phyloP scores from a whole-genome alignment of 2,329 filamentous ascomycete genomes.

The Zasmidium citrigriseum region DNA sequence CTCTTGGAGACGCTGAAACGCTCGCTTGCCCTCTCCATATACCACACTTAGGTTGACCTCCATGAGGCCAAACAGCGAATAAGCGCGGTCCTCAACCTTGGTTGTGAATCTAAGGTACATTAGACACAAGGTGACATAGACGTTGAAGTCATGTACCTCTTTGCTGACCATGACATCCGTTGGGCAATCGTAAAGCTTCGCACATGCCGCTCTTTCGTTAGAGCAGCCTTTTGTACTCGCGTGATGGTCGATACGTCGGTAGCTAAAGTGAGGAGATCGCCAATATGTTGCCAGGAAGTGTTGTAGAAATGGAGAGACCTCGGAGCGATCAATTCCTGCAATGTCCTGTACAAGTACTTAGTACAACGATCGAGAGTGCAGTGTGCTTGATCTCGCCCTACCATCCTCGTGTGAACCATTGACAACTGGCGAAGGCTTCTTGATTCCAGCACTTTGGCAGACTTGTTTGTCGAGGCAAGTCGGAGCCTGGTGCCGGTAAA shows the following conservation, averaged over 20 bases:
- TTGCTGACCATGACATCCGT: not conserved
- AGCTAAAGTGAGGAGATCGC: not conserved
- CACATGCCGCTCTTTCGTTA: not conserved
- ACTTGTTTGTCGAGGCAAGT: too few relatives aligned
- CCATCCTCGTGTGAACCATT: not conserved
- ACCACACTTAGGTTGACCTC: slow-evolving; percentile 13
- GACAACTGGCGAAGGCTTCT: too few relatives aligned
- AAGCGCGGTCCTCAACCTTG: slow-evolving; percentile 13
- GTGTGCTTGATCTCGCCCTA: not conserved
- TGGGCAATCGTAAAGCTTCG: not conserved
- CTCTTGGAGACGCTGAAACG: slow-evolving; percentile 16
- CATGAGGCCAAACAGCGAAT: slow-evolving; percentile 18
- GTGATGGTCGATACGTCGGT: not conserved
- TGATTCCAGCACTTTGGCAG: too few relatives aligned
- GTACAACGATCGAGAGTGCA: not conserved
- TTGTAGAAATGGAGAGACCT: not conserved
- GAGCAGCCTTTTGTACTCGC: not conserved
- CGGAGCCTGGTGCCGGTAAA: too few relatives aligned
- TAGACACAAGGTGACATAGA: too few relatives aligned
- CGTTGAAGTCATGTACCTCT: not conserved
- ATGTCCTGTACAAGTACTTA: not conserved
- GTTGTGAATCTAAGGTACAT: too few relatives aligned
- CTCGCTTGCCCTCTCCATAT: slow-evolving; percentile 17
- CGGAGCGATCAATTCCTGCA: not conserved
- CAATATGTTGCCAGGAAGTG: not conserved